A percentile compares a stretch with the other conserved stretches of the same genome.
Conservation (phyloP, 2,329 filamentous ascomycete species). For the Diaporthe velutina region DNA sequence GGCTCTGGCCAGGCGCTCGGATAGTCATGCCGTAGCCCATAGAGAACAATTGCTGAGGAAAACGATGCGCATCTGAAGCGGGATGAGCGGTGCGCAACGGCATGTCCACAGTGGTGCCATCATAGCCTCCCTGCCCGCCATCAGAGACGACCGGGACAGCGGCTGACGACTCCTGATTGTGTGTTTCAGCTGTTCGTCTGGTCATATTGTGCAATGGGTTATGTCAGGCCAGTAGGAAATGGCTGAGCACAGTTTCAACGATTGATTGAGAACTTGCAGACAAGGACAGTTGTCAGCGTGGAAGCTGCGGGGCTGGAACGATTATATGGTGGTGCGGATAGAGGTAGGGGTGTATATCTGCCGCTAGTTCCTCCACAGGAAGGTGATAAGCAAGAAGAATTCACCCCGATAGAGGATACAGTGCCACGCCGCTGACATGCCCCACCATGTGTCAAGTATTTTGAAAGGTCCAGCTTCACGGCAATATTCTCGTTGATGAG, state of each 20-base stretch:
- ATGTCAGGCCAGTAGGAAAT: neutral
- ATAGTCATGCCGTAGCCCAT: constrained; percentile 37
- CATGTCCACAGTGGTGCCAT: constrained; percentile 1
- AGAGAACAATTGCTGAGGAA: constrained; percentile 34
- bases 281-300: neutral
- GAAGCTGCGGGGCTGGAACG: neutral
- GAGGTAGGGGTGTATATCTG: neutral
- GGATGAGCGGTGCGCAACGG: neutral
- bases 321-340: neutral
- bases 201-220: neutral
- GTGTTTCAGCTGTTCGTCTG: neutral
- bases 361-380: neutral
- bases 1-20: neutral
- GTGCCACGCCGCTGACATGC: neutral
- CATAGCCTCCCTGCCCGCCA: neutral
- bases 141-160: neutral
- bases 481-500: neutral
- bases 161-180: neutral
- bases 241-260: neutral
- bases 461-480: too few relatives aligned
- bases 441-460: neutral
- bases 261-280: neutral
- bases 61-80: neutral
- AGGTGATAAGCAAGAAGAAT: neutral
- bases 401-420: neutral